Percentiles rank a stretch among this genome's conserved stretches.
These are phyloP conservation scores for Scolecobasidium constrictum DNA, from an alignment of 2,329 filamentous ascomycete genomes.

Conservation along the genomic window DNA sequence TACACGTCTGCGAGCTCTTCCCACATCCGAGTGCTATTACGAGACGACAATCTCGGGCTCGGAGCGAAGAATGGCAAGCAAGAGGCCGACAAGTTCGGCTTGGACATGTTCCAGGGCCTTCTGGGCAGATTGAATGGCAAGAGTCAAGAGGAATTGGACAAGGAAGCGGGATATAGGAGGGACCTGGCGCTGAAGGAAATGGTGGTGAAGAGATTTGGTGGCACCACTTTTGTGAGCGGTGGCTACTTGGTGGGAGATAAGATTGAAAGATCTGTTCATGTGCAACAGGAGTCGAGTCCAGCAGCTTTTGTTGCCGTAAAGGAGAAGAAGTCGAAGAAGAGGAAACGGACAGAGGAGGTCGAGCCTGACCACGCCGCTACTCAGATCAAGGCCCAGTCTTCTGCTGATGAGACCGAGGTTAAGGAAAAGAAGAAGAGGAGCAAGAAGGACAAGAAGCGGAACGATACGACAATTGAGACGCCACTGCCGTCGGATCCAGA, in stretches of 20 bases:
- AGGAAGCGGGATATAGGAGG: conserved; percentile 56
- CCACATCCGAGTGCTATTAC: conserved; percentile 74
- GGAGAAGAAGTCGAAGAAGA: conserved; percentile 16
- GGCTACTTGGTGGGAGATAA: conserved; percentile 57
- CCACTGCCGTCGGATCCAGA: conserved; percentile 9
- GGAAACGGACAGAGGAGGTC: no score
- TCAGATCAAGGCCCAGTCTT: conserved; percentile 40
- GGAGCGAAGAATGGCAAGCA: conserved; percentile 59
- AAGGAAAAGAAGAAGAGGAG: conserved; percentile 23
- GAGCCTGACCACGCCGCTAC: no score
- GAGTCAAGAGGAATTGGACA: conserved; percentile 58
- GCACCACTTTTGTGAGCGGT: conserved; percentile 79
- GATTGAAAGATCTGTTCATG: conserved; percentile 37
- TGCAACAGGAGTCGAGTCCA: conserved; percentile 34
- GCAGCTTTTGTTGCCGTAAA: conserved; percentile 29
- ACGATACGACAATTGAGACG: conserved; percentile 18
- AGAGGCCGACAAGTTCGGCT: conserved; percentile 61
- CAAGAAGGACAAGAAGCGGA: conserved; percentile 11
- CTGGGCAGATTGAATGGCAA: conserved; percentile 86
- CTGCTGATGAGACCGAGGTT: conserved; percentile 20
- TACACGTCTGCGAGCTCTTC: conserved; percentile 74
- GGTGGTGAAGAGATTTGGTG: conserved; percentile 63
- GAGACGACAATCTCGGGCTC: conserved; percentile 84
- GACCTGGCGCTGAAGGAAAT: conserved; percentile 64
- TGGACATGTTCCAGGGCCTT: conserved; percentile 77